These are phyloP conservation scores for Ophiobolus disseminans DNA, from an alignment of 2,329 filamentous ascomycete species.

Conservation along the genomic window DNA sequence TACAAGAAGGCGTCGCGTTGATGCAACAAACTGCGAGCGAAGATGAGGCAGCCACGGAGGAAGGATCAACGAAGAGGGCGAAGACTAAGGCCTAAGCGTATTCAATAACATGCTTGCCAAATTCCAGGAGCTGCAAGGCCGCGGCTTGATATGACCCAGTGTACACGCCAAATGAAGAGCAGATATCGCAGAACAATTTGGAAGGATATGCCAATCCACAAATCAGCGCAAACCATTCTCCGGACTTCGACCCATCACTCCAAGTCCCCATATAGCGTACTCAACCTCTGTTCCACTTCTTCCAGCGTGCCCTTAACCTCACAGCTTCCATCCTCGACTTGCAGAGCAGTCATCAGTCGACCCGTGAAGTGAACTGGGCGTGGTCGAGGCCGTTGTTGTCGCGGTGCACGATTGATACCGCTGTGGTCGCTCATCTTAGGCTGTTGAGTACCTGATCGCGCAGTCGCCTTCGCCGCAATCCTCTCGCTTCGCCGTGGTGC, in stretches of 20 bases:
- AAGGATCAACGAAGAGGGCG: background rate
- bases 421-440: background rate
- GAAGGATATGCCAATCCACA: background rate
- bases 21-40: background rate
- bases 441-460: background rate
- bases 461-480: background rate
- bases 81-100: background rate
- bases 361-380: background rate
- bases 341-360: constrained; percentile 3
- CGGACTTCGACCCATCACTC: background rate
- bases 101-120: background rate
- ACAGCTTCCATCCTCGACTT: constrained; percentile 3
- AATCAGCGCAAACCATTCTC: background rate
- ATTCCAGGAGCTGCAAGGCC: background rate
- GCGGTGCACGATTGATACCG: background rate
- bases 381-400: background rate
- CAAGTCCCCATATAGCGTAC: background rate
- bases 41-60: background rate
- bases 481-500: constrained; percentile 1
- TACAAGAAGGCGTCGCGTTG: constrained; percentile 21
- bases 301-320: constrained; percentile 4
- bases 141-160: background rate
- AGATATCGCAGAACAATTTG: background rate
- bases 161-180: background rate
- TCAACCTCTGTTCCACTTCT: constrained; percentile 4